Evolutionary conservation across 805 yeast species (phyloP).

Genomic region (Nakazawaea laoshanensis): DNA sequence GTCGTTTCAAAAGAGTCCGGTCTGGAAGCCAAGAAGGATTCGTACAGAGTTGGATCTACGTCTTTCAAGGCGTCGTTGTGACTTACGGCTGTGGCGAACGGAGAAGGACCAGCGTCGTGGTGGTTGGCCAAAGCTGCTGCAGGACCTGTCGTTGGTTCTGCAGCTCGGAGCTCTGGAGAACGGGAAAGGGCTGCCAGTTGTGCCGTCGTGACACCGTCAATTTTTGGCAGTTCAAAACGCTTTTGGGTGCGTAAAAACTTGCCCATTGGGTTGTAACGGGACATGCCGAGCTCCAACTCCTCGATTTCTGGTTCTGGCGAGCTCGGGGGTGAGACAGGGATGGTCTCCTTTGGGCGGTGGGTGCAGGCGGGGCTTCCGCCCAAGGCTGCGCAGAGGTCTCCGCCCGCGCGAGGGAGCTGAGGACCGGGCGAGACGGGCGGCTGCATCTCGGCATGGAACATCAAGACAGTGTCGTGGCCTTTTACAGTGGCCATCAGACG

Average conservation of each 20-base stretch:
- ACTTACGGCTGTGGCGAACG: conserved; percentile 34
- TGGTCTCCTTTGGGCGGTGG: too few species aligned
- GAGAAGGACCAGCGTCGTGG: conserved; percentile 21
- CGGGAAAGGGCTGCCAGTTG: conserved; percentile 47
- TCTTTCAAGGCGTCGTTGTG: conserved; percentile 29
- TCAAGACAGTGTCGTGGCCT: conserved; percentile 58
- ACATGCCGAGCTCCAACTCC: conserved; percentile 21
- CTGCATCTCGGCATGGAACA: conserved; percentile 94
- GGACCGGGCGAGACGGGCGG: conserved; percentile 23
- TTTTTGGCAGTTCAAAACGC: conserved; percentile 18
- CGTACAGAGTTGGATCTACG: conserved; percentile 56
- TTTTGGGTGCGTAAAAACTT: too few species aligned
- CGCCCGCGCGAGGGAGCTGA: conserved; percentile 6
- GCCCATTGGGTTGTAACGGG: conserved; percentile 15
- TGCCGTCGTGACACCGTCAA: conserved; percentile 31
- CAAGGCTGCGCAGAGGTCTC: too few species aligned
- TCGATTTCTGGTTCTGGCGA: conserved; percentile 7
- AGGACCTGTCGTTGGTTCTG: conserved; percentile 48
- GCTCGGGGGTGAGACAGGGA: conserved; percentile 1
- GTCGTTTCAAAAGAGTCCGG: conserved; percentile 85
- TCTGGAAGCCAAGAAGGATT: conserved; percentile 71
- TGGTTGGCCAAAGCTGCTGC: conserved; percentile 31
- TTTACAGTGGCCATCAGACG: conserved; percentile 58
- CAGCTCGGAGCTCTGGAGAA: conserved; percentile 49
- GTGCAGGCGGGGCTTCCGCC: too few species aligned